Evolutionary conservation across 2,329 filamentous ascomycete species (phyloP).

Genomic region (Biscogniauxia mediterranea): DNA sequence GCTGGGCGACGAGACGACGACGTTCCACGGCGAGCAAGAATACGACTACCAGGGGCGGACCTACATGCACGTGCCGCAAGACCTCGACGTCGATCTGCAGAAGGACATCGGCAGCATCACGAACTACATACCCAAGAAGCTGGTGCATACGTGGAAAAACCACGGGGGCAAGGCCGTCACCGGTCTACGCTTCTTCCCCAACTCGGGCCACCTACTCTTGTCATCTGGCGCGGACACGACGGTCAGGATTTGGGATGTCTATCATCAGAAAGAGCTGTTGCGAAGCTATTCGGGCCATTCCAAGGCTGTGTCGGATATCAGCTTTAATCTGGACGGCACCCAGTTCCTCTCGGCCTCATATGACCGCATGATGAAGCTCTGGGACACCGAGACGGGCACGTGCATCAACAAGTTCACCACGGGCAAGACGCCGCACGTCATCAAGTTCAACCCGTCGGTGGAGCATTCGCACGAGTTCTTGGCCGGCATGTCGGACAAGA

Average conservation of each 20-base stretch:
- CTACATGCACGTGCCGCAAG: conserved; percentile 96
- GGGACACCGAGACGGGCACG: conserved; percentile 93
- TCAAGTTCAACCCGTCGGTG: conserved; percentile 84
- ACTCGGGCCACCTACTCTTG: conserved; percentile 81
- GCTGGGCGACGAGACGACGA: conserved; percentile 72
- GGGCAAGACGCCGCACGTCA: conserved; percentile 91
- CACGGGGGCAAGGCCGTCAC: conserved; percentile 82
- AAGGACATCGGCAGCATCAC: conserved; percentile 78
- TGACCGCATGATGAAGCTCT: conserved; percentile 94
- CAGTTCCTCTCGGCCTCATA: conserved; percentile 91
- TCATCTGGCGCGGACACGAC: conserved; percentile 88
- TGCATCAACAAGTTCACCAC: conserved; percentile 88
- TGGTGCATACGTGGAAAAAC: conserved; percentile 84
- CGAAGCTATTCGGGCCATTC: conserved; percentile 89
- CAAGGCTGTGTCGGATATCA: conserved; percentile 85
- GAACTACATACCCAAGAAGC: conserved; percentile 93
- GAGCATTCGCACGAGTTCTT: conserved; percentile 85
- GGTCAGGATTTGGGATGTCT: conserved; percentile 92
- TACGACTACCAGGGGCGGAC: conserved; percentile 94
- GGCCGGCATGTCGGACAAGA: conserved; percentile 97
- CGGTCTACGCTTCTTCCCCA: conserved; percentile 84
- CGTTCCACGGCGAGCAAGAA: conserved; percentile 79
- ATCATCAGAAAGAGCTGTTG: conserved; percentile 83
- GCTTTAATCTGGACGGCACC: conserved; percentile 78
- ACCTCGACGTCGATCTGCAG: conserved; percentile 79